phyloP scores from a whole-genome alignment of 164 flowering plant species.

The Umbellularia californica region DNA sequence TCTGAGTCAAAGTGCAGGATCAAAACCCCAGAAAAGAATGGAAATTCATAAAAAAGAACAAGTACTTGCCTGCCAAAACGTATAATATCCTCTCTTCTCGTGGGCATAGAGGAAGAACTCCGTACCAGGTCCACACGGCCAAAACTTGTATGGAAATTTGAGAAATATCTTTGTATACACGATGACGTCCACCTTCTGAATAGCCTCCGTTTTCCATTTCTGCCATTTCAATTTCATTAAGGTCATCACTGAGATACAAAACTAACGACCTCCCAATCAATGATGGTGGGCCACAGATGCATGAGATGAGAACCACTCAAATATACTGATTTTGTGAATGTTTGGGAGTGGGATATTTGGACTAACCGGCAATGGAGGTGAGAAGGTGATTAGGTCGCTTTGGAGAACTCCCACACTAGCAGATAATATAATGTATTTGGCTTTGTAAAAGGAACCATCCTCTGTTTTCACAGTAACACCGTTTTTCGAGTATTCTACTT shows the following conservation, averaged over 20 bases:
- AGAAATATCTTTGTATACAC: slow-evolving; percentile 93
- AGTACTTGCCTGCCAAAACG: slow-evolving; percentile 87
- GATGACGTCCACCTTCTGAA: slow-evolving; percentile 66
- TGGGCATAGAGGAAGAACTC: slow-evolving; percentile 95
- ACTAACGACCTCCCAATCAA: no score
- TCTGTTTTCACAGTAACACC: slow-evolving; percentile 34
- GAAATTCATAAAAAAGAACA: not conserved
- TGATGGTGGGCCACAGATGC: no score
- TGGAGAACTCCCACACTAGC: slow-evolving; percentile 43
- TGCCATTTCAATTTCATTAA: slow-evolving; percentile 18
- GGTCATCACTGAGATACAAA: no score
- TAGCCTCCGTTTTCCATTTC: slow-evolving; percentile 85
- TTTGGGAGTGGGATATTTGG: no score
- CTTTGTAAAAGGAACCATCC: slow-evolving; percentile 30
- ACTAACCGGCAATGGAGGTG: slow-evolving; percentile 33
- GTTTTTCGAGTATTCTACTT: slow-evolving; percentile 18
- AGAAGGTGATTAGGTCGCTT: slow-evolving; percentile 32
- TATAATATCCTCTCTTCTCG: slow-evolving; percentile 86
- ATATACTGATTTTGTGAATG: no score
- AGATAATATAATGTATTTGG: slow-evolving; percentile 27
- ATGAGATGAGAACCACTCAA: no score
- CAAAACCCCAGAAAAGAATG: no score
- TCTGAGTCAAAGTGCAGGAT: not conserved
- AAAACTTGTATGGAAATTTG: slow-evolving; percentile 76
- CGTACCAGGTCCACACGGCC: slow-evolving; percentile 76